phyloP scores from a whole-genome alignment of 2,329 filamentous ascomycete genomes.

The Fusarium sp. region DNA sequence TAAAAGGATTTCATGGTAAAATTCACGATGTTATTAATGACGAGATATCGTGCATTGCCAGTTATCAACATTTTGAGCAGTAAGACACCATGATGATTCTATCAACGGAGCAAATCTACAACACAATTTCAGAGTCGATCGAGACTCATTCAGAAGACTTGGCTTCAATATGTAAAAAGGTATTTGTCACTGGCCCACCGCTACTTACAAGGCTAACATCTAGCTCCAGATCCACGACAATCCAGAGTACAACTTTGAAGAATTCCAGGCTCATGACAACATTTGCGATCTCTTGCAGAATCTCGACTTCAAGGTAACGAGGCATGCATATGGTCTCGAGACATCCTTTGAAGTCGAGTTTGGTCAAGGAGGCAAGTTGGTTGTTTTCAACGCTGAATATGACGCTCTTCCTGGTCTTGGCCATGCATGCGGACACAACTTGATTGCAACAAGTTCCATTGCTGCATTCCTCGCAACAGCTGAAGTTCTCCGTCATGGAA shows the following conservation, averaged over 20 bases:
- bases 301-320: constrained; percentile 53
- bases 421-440: constrained; percentile 67
- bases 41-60: neutral
- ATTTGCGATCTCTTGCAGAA: constrained; percentile 52
- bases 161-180: constrained; percentile 30
- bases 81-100: neutral
- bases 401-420: constrained; percentile 64
- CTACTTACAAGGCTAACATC: neutral
- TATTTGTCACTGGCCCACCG: neutral
- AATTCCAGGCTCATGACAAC: constrained; percentile 55
- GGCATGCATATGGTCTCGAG: constrained; percentile 55
- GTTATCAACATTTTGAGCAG: no score
- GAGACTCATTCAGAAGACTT: constrained; percentile 23
- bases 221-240: constrained; percentile 52
- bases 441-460: constrained; percentile 63
- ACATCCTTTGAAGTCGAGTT: constrained; percentile 58
- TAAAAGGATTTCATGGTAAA: neutral
- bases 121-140: constrained; percentile 26
- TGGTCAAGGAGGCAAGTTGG: constrained; percentile 52
- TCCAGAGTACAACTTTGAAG: constrained; percentile 57
- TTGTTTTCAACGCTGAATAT: constrained; percentile 56
- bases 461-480: constrained; percentile 51
- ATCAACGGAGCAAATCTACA: constrained; percentile 8
- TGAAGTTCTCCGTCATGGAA: constrained; percentile 13
- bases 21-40: neutral